Conservation (phyloP, 352 stramenopile genomes). For the Pythium diclinum region DNA sequence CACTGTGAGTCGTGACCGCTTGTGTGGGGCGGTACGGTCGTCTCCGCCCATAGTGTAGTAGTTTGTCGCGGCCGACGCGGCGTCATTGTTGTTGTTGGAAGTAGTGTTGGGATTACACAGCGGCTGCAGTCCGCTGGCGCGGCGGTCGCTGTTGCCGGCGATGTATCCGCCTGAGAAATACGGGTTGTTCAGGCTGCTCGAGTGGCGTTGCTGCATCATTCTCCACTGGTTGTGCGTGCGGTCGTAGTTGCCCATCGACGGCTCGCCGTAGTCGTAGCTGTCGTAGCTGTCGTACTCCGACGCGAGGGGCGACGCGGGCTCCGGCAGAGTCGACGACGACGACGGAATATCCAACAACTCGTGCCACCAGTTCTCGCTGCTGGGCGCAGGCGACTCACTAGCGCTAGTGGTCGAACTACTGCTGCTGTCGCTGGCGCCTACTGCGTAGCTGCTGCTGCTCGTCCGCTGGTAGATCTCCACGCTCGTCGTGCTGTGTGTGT, state of each 20-base stretch:
- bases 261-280: neutral
- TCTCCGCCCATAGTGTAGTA: neutral
- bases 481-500: neutral
- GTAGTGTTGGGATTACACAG: neutral
- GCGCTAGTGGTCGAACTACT: neutral
- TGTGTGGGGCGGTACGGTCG: neutral
- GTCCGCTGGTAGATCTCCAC: neutral
- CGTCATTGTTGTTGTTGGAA: neutral
- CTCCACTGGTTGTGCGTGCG: slow-evolving; percentile 39
- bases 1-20: slow-evolving; percentile 13
- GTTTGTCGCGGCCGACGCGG: neutral
- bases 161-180: slow-evolving; percentile 20
- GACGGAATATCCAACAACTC: slow-evolving; percentile 12
- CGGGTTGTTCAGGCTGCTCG: slow-evolving; percentile 25
- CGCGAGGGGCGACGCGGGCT: slow-evolving; percentile 9
- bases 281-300: neutral
- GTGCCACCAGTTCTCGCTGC: slow-evolving; percentile 15
- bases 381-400: neutral
- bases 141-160: slow-evolving; percentile 5
- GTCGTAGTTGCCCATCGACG: slow-evolving; percentile 59
- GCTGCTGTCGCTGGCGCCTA: neutral
- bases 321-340: slow-evolving; percentile 10
- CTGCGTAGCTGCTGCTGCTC: neutral
- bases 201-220: slow-evolving; percentile 39
- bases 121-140: slow-evolving; percentile 5